Evolutionary conservation across 2,329 filamentous ascomycete genomes (phyloP), one percentile per base, ranked within the genome.

Genomic region (Sporothrix brunneoviolacea): DNA sequence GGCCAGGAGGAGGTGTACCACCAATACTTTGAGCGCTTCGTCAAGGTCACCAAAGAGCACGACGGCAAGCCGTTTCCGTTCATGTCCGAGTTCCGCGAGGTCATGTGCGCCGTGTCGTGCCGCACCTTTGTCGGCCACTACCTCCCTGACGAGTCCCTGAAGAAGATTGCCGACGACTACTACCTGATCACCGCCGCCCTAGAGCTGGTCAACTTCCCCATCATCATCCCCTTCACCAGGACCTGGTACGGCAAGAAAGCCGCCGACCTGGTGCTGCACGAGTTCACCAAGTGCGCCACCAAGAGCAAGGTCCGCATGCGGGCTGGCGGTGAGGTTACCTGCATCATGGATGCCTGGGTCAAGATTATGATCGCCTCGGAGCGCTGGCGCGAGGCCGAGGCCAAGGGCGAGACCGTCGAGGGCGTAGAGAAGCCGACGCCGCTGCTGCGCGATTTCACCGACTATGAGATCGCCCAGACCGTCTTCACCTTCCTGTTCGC

Each of bases 231-330:
- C 35, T 97, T 81, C 75, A 96, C 91, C 65, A 91, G 90, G 75
- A 90, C 90, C 5, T 97, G 90, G 90, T 94, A 95, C 64, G 93
- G 91, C 61, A 95, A 96, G 79, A 94, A 91, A 73, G 89, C 90
- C 27, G 84, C 91, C 52, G 88, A 95, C 63, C 89, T 95, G 83
- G 89, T 95, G 30, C 75, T 97, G 58, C 79, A 77, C 43, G 91
- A 95, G 66, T 97, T 97, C 64, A 73, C 85, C 65, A 91, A 89
- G 70, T 96, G 91, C 64, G 87, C 91, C 41, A 88, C 89, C 55
- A 95, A 96, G 77, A 86, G 87, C 70, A 95, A 93, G 75, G 84
- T 89, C 55, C 84, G 88, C 60, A 94, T 97, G 87, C 83, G 84
- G 60, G 84, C 88, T 49, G 91, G 91, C 62, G 91, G 89, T 57